Evolutionary conservation across 2,329 filamentous ascomycete species (phyloP).

Genomic region (Pseudocercospora pini-densiflorae): DNA sequence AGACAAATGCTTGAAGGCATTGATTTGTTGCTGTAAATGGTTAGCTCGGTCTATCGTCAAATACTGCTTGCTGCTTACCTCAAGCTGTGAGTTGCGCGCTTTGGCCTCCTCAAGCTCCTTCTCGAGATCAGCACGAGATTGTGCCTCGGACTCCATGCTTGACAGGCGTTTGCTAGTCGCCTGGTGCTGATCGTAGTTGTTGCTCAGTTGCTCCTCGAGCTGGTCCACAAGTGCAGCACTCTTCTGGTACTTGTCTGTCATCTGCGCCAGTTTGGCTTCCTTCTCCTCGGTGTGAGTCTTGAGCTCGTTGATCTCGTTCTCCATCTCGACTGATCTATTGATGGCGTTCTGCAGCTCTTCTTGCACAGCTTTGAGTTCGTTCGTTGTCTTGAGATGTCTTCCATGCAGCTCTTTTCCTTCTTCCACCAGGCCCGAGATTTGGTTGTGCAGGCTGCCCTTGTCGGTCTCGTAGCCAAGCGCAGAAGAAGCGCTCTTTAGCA

Average conservation of each 20-base stretch:
- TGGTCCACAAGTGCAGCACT: slow-evolving; percentile 91
- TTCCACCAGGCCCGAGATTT: slow-evolving; percentile 50
- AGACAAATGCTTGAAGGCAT: slow-evolving; percentile 39
- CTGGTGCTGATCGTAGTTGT: slow-evolving; percentile 93
- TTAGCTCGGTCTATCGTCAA: not conserved
- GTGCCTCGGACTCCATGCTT: slow-evolving; percentile 58
- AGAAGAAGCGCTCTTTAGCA: slow-evolving; percentile 66
- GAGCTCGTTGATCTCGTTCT: slow-evolving; percentile 51
- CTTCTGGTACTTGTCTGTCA: slow-evolving; percentile 77
- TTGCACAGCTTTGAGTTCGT: slow-evolving; percentile 47
- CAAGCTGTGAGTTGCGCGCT: slow-evolving; percentile 73
- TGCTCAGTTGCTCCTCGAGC: slow-evolving; percentile 93
- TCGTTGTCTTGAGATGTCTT: slow-evolving; percentile 49
- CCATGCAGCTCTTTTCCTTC: slow-evolving; percentile 50
- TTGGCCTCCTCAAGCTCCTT: slow-evolving; percentile 78
- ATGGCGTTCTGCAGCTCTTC: slow-evolving; percentile 49
- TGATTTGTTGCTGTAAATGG: slow-evolving; percentile 66
- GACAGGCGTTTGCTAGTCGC: slow-evolving; percentile 83
- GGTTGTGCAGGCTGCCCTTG: slow-evolving; percentile 45
- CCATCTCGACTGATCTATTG: slow-evolving; percentile 45
- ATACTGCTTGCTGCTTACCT: slow-evolving; percentile 60
- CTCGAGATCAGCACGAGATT: slow-evolving; percentile 53
- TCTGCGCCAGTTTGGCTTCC: slow-evolving; percentile 60
- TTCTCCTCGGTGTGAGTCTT: slow-evolving; percentile 58
- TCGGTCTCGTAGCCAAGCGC: slow-evolving; percentile 66